Conservation (phyloP, 108 stramenopile species). For the Bacterosira constricta region DNA sequence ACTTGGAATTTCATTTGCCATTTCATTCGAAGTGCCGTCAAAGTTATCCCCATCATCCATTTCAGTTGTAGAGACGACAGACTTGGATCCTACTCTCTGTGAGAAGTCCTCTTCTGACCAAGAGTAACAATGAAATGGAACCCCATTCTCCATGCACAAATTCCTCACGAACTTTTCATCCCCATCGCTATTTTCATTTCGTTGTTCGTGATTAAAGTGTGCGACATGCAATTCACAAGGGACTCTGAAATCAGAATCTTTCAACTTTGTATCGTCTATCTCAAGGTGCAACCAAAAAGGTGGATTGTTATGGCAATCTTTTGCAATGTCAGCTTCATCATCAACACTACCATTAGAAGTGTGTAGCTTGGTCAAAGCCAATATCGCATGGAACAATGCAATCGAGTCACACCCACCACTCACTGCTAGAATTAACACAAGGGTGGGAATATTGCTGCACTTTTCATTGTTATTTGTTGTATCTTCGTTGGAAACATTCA, state of each 20-base stretch:
- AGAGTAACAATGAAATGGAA: conserved; percentile 62
- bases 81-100: neutral
- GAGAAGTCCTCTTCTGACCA: conserved; percentile 58
- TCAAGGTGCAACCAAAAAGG: conserved; percentile 17
- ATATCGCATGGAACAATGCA: conserved; percentile 73
- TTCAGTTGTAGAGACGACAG: neutral
- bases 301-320: neutral
- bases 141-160: conserved; percentile 43
- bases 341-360: neutral
- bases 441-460: conserved; percentile 2
- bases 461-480: neutral
- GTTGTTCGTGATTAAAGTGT: conserved; percentile 88
- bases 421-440: conserved; percentile 67
- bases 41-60: conserved; percentile 16
- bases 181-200: conserved; percentile 65
- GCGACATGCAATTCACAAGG: conserved; percentile 69
- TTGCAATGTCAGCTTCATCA: neutral
- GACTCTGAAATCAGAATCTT: conserved; percentile 8
- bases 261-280: conserved; percentile 1
- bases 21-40: neutral
- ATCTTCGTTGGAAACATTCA: neutral
- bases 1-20: conserved; percentile 10
- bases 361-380: conserved; percentile 35
- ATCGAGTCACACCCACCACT: conserved; percentile 93
- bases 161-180: conserved; percentile 70